phyloP scores from a whole-genome alignment of 768 basidiomycete species.

The Calocera viscosa region DNA sequence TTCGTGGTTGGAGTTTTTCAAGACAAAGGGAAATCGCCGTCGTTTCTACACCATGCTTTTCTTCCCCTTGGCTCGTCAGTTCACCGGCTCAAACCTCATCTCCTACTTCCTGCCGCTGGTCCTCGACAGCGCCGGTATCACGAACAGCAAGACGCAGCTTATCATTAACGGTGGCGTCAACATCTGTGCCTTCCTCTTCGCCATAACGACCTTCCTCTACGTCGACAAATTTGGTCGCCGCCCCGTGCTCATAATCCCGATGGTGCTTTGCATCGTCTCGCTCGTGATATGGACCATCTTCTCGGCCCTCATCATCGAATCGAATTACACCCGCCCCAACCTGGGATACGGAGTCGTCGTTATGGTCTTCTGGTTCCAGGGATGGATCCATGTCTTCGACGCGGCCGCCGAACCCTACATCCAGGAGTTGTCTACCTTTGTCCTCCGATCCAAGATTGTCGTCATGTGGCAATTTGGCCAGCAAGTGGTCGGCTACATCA shows the following conservation, averaged over 20 bases:
- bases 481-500: slow-evolving; percentile 58
- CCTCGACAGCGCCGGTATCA: slow-evolving; percentile 51
- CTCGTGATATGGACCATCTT: slow-evolving; percentile 39
- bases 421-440: slow-evolving; percentile 69
- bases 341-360: slow-evolving; percentile 16
- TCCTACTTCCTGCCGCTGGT: slow-evolving; percentile 64
- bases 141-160: slow-evolving; percentile 40
- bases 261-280: slow-evolving; percentile 41
- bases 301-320: slow-evolving; percentile 1
- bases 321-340: not conserved
- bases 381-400: slow-evolving; percentile 56
- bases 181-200: slow-evolving; percentile 56
- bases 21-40: slow-evolving; percentile 53
- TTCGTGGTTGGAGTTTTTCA: slow-evolving; percentile 42
- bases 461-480: slow-evolving; percentile 43
- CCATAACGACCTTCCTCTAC: slow-evolving; percentile 45
- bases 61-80: slow-evolving; percentile 62
- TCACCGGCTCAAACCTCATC: slow-evolving; percentile 58
- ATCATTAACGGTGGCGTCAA: slow-evolving; percentile 53
- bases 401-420: slow-evolving; percentile 51
- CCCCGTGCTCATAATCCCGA: slow-evolving; percentile 54
- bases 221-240: slow-evolving; percentile 59
- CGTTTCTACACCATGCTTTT: slow-evolving; percentile 55
- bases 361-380: slow-evolving; percentile 34
- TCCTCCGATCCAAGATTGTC: slow-evolving; percentile 67